Base-by-base conservation (phyloP, 2,329 filamentous ascomycete genomes). In the Macrophomina pseudophaseolina region DNA sequence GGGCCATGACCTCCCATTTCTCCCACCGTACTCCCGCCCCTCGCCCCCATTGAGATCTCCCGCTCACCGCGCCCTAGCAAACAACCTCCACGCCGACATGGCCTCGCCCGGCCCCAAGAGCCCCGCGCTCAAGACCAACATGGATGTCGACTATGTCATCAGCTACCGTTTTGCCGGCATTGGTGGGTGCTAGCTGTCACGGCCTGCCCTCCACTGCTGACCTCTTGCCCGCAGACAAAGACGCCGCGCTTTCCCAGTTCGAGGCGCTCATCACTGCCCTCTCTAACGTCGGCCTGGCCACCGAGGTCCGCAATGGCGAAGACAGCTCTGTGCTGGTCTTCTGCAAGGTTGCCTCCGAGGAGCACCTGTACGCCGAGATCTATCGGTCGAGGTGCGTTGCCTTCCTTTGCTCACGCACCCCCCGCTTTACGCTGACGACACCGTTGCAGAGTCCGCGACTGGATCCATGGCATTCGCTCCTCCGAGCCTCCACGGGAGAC, bases 121-220 rank as follows among this genome's bases (percentile, higher is more conserved):
- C 67, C 72, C 76, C 67, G 76, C 76, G 59, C 72, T 77, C 67
- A 75, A 82, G 69, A 82, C 82, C 60, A 90, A 90, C 73, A 83
- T 89, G 73, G 86, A 91, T 64, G 92, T 97, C 68, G 94, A 97
- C 82, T 97, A 93, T 84, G 93, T 97, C 66, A 86, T 97, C 69
- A 87, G 89, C 74, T 97, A 92, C 80, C 85, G 89, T 67, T 90
- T 94, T 74, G 86, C 88, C 32, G 83, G 87, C 52, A 85, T 88
- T 66, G 87, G 91, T 91, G 82, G 23, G 38, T 35, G 56, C 62
- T 3, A 9, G 14, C 18, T 11, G 5, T 16, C 8, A 7, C 9
- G 30, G 30, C n/a, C 59, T 71, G 63, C 66, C 64, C 30, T 38
- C 40, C 18, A 51, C 62, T 68, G 64, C 66, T 73, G 66, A 71